These are phyloP conservation scores for Dillenia turbinata DNA, from an alignment of 164 flowering plant species.

Conservation along the genomic window DNA sequence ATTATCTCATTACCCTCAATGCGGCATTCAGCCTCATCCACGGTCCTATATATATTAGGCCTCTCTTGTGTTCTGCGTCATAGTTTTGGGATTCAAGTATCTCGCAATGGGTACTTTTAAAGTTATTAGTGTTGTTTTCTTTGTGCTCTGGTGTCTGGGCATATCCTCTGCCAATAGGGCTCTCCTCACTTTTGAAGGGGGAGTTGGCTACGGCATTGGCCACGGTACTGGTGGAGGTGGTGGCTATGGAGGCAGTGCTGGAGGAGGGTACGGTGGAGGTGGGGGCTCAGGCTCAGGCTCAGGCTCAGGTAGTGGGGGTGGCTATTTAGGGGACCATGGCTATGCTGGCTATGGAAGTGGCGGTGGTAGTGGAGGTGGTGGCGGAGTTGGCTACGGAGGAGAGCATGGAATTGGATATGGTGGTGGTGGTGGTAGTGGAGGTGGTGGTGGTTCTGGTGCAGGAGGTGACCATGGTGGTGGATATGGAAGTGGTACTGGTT, in stretches of 20 bases:
- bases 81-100: no score
- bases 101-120: no score
- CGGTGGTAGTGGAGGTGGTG: conserved; percentile 13
- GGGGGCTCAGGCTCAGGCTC: conserved; percentile 3
- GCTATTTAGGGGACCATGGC: not conserved
- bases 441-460: conserved; percentile 19
- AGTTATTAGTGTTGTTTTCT: no score
- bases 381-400: conserved; percentile 1
- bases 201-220: conserved; percentile 9
- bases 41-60: no score
- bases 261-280: conserved; percentile 4
- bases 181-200: conserved; percentile 21
- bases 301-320: conserved; percentile 11
- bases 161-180: conserved; percentile 24
- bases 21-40: no score
- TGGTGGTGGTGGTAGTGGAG: conserved; percentile 20
- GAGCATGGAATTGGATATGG: conserved; percentile 8
- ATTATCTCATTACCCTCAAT: no score
- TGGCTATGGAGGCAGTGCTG: conserved; percentile 12
- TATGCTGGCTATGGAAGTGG: conserved; percentile 8
- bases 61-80: no score
- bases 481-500: not conserved
- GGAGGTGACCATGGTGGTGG: conserved; percentile 6
- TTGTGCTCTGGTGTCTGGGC: conserved; percentile 6
- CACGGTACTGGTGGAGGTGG: conserved; percentile 7